A percentile compares a stretch with the other conserved stretches of the same genome.
Evolutionary conservation across 352 stramenopile genomes (phyloP).

Genomic region (Pythium dissotocum): DNA sequence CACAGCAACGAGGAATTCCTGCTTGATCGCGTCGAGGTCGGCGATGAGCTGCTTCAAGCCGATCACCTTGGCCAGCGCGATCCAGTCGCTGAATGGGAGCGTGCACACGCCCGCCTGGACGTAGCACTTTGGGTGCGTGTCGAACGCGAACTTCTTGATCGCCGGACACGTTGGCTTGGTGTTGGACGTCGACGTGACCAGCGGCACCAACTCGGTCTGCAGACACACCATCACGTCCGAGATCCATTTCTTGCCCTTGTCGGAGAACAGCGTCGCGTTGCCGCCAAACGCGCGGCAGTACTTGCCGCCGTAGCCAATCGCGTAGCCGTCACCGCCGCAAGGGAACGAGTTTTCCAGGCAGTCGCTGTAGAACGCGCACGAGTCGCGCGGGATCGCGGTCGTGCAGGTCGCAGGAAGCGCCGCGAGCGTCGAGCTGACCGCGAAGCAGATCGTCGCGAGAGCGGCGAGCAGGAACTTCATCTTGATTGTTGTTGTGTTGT

Average conservation of each 20-base stretch:
- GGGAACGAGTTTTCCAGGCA: conserved; percentile 32
- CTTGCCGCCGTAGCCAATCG: conserved; percentile 31
- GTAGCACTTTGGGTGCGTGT: conserved; percentile 39
- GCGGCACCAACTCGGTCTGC: conserved; percentile 29
- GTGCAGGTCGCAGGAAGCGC: conserved; percentile 24
- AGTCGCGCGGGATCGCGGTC: conserved; percentile 26
- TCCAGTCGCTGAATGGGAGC: conserved; percentile 28
- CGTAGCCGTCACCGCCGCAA: conserved; percentile 29
- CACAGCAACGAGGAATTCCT: conserved; percentile 18
- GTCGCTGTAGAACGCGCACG: conserved; percentile 34
- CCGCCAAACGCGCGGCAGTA: conserved; percentile 32
- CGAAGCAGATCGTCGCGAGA: conserved; percentile 13
- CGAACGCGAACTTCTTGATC: conserved; percentile 35
- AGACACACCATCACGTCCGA: conserved; percentile 36
- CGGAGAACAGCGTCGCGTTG: conserved; percentile 28
- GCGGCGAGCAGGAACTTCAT: conserved; percentile 28
- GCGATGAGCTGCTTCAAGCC: conserved; percentile 32
- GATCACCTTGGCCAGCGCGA: conserved; percentile 31
- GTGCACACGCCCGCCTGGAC: conserved; percentile 31
- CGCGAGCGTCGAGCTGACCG: conserved; percentile 11
- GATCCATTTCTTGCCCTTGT: conserved; percentile 32
- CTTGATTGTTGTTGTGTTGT: not conserved
- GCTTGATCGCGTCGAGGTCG: conserved; percentile 32
- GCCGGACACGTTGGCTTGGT: conserved; percentile 20
- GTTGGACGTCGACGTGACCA: conserved; percentile 15